Percentiles rank a stretch among this genome's conserved stretches.
These are phyloP conservation scores for Apophysomyces ossiformis DNA, from an alignment of 371 early-diverging fungal genomes.

Conservation along the genomic window DNA sequence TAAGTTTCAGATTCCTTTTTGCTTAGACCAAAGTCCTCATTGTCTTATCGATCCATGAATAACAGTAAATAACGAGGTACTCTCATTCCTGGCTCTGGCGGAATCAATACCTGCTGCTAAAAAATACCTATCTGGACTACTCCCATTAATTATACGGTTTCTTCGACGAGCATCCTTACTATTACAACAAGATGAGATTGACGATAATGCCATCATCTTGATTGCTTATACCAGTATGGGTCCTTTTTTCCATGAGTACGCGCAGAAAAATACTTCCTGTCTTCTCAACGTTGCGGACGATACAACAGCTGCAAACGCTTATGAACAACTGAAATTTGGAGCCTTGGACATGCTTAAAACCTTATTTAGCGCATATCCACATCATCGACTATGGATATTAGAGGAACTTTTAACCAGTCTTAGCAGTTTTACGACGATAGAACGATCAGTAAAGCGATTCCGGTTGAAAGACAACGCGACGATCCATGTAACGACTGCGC, in stretches of 20 bases:
- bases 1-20: conserved; percentile 16
- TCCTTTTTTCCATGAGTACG: conserved; percentile 45
- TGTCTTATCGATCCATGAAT: not conserved
- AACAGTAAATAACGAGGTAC: conserved; percentile 29
- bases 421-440: conserved; percentile 63
- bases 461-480: conserved; percentile 67
- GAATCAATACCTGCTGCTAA: conserved; percentile 24
- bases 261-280: conserved; percentile 23
- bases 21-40: not conserved
- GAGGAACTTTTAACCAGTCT: conserved; percentile 83
- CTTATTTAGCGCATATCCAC: conserved; percentile 66
- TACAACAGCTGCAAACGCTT: conserved; percentile 35
- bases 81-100: conserved; percentile 22
- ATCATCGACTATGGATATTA: conserved; percentile 79
- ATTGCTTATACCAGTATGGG: conserved; percentile 46
- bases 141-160: conserved; percentile 32
- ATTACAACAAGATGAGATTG: conserved; percentile 33
- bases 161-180: conserved; percentile 26
- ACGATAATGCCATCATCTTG: conserved; percentile 40
- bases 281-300: conserved; percentile 15
- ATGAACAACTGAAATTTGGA: conserved; percentile 52
- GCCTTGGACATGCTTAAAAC: conserved; percentile 53
- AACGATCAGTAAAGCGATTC: conserved; percentile 53
- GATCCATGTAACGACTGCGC: conserved; percentile 78
- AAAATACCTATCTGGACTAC: conserved; percentile 22